phyloP scores from a whole-genome alignment of 1,284 basidiomycete genomes.

The Tylopilus orsonianus region DNA sequence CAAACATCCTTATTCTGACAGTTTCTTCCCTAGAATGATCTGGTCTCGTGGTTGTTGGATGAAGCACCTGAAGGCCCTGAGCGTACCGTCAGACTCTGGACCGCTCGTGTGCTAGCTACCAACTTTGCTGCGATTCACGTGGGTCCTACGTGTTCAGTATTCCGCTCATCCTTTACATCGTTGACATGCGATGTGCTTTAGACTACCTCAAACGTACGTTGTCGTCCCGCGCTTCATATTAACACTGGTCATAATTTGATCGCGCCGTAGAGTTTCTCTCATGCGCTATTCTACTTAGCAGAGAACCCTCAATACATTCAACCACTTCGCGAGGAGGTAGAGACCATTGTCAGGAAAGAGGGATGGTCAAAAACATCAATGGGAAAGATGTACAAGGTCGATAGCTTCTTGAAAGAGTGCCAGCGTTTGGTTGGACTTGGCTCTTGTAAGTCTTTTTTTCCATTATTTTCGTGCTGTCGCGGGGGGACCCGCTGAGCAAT shows the following conservation, averaged over 20 bases:
- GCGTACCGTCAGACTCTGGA: constrained; percentile 30
- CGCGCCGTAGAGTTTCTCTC: constrained; percentile 29
- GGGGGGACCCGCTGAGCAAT: background rate
- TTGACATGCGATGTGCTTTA: background rate
- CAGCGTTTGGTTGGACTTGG: constrained; percentile 34
- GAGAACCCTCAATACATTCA: constrained; percentile 38
- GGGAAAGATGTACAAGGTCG: constrained; percentile 42
- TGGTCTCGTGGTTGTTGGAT: constrained; percentile 46
- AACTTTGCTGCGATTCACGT: constrained; percentile 43
- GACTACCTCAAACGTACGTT: constrained; percentile 12
- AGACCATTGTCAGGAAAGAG: constrained; percentile 41
- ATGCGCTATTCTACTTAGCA: constrained; percentile 39
- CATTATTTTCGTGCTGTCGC: background rate
- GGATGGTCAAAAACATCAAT: constrained; percentile 45
- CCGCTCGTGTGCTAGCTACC: constrained; percentile 32
- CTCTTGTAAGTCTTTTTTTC: constrained; percentile 21
- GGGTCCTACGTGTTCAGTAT: background rate
- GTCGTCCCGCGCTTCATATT: background rate
- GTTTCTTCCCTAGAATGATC: background rate
- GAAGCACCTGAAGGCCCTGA: constrained; percentile 29
- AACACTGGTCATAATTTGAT: background rate
- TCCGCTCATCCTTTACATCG: background rate
- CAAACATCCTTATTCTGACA: constrained; percentile 16
- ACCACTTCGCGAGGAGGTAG: constrained; percentile 43
- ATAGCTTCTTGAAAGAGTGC: constrained; percentile 47